Percentiles rank a stretch among this genome's conserved stretches.
These are phyloP conservation scores for Lonicera japonica DNA, from an alignment of 129 eudicot genomes.

Conservation along the genomic window DNA sequence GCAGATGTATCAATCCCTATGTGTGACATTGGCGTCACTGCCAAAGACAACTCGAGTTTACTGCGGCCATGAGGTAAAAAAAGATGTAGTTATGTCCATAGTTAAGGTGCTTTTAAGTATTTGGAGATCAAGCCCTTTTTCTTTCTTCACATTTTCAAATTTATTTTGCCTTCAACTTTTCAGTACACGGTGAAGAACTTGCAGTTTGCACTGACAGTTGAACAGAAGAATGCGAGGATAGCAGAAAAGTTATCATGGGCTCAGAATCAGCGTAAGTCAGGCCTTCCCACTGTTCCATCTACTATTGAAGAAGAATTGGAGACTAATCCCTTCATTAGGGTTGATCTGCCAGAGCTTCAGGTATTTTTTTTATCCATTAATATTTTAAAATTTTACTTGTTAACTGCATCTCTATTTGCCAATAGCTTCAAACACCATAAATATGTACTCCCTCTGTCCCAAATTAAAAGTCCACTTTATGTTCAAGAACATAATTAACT, in stretches of 20 bases:
- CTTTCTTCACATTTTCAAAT: neutral
- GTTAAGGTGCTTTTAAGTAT: too few relatives aligned
- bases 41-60: constrained; percentile 85
- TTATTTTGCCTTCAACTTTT: neutral
- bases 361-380: constrained; percentile 51
- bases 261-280: constrained; percentile 61
- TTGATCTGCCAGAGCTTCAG: constrained; percentile 70
- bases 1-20: constrained; percentile 80
- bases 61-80: constrained; percentile 85
- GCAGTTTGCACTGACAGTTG: constrained; percentile 95
- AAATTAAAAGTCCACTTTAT: too few relatives aligned
- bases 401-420: too few relatives aligned
- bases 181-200: constrained; percentile 96
- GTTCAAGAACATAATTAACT: too few relatives aligned
- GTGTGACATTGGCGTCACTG: constrained; percentile 74
- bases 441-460: too few relatives aligned
- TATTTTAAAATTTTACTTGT: too few relatives aligned
- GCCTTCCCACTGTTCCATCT: constrained; percentile 87
- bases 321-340: constrained; percentile 88
- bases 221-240: constrained; percentile 77
- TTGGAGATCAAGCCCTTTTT: neutral
- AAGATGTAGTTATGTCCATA: neutral
- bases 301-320: constrained; percentile 74
- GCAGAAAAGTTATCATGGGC: constrained; percentile 79
- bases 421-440: too few relatives aligned